Conservation (phyloP, 768 basidiomycete species). For the Lactarius hengduanensis region DNA sequence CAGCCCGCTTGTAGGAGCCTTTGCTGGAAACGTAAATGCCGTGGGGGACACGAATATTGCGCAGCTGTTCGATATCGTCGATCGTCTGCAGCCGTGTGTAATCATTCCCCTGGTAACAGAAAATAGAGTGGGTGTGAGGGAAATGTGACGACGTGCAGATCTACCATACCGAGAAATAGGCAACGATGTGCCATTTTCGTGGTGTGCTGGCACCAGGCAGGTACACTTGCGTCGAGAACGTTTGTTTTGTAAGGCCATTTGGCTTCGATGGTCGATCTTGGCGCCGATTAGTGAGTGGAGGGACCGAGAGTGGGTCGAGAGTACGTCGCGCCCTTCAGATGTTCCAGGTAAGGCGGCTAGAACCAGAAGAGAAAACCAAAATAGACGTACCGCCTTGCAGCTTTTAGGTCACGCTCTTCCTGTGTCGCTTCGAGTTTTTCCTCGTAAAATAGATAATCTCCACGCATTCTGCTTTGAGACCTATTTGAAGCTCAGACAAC, state of each 20-base stretch:
- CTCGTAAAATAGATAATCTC: constrained; percentile 80
- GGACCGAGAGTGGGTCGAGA: constrained; percentile 56
- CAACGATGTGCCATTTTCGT: constrained; percentile 82
- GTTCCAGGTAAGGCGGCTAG: neutral
- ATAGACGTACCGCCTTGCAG: constrained; percentile 60
- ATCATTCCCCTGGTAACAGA: constrained; percentile 55
- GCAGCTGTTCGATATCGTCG: constrained; percentile 73
- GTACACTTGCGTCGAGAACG: constrained; percentile 74
- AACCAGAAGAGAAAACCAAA: neutral
- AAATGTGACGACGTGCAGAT: constrained; percentile 14
- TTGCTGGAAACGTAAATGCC: constrained; percentile 76
- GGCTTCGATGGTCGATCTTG: constrained; percentile 78
- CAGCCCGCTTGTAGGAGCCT: constrained; percentile 34
- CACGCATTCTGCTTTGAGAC: constrained; percentile 85
- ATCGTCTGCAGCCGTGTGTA: constrained; percentile 68
- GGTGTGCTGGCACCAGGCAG: constrained; percentile 55
- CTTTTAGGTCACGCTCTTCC: constrained; percentile 76
- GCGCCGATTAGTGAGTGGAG: constrained; percentile 61
- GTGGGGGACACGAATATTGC: constrained; percentile 61
- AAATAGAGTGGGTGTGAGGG: constrained; percentile 12
- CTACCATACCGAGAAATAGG: constrained; percentile 68
- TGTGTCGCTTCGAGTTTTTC: constrained; percentile 80
- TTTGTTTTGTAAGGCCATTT: constrained; percentile 83
- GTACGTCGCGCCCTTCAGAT: constrained; percentile 52
- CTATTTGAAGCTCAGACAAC: constrained; percentile 37